Conservation (phyloP, 73 alveolate species). For the Uronychia setigera region DNA sequence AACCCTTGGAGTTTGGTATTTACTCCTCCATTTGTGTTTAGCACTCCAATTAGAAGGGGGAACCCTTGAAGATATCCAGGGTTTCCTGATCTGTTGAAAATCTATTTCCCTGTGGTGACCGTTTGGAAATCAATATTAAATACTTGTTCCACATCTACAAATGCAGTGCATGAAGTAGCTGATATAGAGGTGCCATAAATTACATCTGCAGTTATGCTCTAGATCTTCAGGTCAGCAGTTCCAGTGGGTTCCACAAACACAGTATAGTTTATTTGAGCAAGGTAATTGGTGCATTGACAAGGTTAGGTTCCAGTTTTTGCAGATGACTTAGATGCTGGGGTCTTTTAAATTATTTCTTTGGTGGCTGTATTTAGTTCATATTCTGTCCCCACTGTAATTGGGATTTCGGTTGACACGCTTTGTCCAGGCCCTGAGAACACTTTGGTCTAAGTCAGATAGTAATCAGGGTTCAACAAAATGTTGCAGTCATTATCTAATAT, state of each 20-base stretch:
- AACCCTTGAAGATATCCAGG: not conserved
- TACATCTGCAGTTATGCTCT: not conserved
- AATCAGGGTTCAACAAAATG: not conserved
- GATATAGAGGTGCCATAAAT: not conserved
- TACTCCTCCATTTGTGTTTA: not conserved
- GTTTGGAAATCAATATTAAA: not conserved
- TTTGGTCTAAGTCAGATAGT: not conserved
- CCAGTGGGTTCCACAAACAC: not conserved
- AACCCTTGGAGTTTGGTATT: not conserved
- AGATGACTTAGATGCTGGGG: not conserved
- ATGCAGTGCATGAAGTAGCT: not conserved
- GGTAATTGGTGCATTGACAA: not conserved
- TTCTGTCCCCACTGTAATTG: not conserved
- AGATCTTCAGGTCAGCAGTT: constrained; percentile 3
- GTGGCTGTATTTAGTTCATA: not conserved
- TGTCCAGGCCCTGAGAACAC: not conserved
- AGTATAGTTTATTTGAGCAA: not conserved
- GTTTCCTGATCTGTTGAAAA: not conserved
- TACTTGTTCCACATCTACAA: not conserved
- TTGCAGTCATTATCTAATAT: not conserved
- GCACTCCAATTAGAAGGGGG: not conserved
- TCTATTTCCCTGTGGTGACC: not conserved
- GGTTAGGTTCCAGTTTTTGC: not conserved
- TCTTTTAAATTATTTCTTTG: not conserved
- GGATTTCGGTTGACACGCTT: not conserved